These are phyloP conservation scores for Chlorella sp. DNA, from an alignment of 139 green algal species.

Conservation along the genomic window DNA sequence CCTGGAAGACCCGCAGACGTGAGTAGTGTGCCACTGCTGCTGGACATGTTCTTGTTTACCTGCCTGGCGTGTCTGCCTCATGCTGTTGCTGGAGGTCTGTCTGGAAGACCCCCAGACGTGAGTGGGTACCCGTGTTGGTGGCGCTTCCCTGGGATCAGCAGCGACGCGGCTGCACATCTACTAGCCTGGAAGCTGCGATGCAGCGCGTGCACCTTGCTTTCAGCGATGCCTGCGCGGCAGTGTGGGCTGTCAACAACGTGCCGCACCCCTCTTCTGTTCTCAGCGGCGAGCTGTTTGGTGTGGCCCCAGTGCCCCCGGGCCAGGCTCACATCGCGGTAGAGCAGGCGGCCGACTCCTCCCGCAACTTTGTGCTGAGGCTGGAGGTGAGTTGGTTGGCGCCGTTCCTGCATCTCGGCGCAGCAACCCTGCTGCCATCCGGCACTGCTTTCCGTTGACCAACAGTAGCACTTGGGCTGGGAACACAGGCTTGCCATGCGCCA, in stretches of 20 bases:
- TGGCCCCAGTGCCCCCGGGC: constrained; percentile 67
- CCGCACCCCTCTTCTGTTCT: not conserved
- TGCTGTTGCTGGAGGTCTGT: constrained; percentile 61
- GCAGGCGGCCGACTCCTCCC: constrained; percentile 60
- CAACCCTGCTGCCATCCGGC: no score
- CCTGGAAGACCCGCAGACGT: constrained; percentile 66
- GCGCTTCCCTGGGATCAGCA: not conserved
- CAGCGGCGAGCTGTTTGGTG: constrained; percentile 79
- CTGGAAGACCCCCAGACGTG: constrained; percentile 67
- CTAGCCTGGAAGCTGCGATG: not conserved
- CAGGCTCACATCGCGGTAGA: constrained; percentile 67
- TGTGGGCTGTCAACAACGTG: no score
- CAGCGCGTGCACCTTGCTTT: not conserved
- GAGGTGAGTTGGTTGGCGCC: no score
- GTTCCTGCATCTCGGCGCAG: no score
- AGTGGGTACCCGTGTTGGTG: not conserved
- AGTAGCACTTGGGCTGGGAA: no score
- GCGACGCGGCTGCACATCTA: no score
- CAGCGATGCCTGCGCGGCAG: not conserved
- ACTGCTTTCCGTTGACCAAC: no score
- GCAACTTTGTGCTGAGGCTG: constrained; percentile 84
- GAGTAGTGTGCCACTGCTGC: no score
- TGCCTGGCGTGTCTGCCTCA: no score
- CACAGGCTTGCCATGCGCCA: no score
- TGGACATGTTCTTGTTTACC: no score